Base-by-base conservation (phyloP, 129 eudicot species). In the Arctium minus region DNA sequence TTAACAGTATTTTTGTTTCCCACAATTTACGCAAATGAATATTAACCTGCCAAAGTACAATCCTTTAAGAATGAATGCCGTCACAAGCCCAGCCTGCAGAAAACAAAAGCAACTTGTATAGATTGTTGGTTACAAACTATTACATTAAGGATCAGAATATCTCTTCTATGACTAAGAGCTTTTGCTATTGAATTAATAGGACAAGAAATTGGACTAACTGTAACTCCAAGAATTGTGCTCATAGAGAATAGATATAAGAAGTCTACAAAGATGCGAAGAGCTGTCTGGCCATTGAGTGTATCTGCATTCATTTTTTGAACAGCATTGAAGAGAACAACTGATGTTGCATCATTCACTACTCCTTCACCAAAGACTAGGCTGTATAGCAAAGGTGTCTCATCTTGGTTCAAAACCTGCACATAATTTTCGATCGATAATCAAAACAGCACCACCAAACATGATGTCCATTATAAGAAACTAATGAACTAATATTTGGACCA, bases 281-380 rank as follows among this genome's bases (percentile, higher is more conserved):
- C 94, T 68, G 91, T 72, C 86, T 89, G 79, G 84, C 88, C 94
- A 74, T 83, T 89, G 6, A 91, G 39, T 71, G 80, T 86, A 74
- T 56, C 85, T 37, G 94, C 92, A 79, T 88, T 90, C 30, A 94
- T 82, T 90, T 94, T 91, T 76, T 94, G 98, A 86, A 94, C 84
- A 39, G 98, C 96, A 67, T 94, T 92, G 84, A 94, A 94, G 33
- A 94, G 97, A 38, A 94, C 98, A 73, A 94, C 97, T 3, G 98
- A 89, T 77, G 98, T 89, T 36, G 98, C 98, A 88, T 94, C 98
- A 85, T 94, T 94, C 11, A 94, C 98, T 10, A 94, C 97, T 53
- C 98, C 98, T 92, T 94, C 98, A 7, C 98, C 98, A 79, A 94
- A 94, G 36, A 94, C 98, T 68, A 94, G 83, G 87, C 98, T 94